These are phyloP conservation scores for Coniophora puteana DNA, from an alignment of 1,284 basidiomycete genomes.

Conservation along the genomic window DNA sequence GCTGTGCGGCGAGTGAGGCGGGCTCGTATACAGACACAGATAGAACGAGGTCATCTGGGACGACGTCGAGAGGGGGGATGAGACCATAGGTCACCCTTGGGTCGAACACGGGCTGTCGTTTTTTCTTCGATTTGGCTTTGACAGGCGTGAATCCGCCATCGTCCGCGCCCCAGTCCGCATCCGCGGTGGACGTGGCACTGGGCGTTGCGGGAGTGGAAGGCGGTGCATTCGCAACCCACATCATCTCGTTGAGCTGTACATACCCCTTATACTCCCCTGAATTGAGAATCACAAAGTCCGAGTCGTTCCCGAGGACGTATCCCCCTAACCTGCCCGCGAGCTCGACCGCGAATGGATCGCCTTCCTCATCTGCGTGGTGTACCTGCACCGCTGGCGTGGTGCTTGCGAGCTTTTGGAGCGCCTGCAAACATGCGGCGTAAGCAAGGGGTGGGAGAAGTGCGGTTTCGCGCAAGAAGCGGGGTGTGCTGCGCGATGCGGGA, in stretches of 20 bases:
- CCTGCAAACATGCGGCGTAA: constrained; percentile 59
- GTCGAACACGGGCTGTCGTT: constrained; percentile 29
- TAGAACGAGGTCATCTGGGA: constrained; percentile 37
- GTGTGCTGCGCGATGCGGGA: constrained; percentile 57
- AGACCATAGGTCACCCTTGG: constrained; percentile 41
- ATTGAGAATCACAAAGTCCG: constrained; percentile 79
- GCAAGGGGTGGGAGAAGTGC: constrained; percentile 74
- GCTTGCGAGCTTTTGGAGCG: constrained; percentile 44
- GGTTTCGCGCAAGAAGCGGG: constrained; percentile 71
- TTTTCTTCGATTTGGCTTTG: constrained; percentile 39
- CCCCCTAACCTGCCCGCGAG: constrained; percentile 72
- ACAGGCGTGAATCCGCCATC: constrained; percentile 61
- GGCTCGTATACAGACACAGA: constrained; percentile 66
- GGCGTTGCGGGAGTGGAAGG: constrained; percentile 17
- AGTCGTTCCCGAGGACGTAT: constrained; percentile 78
- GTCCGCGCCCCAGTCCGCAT: constrained; percentile 24
- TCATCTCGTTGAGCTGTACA: constrained; percentile 76
- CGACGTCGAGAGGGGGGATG: constrained; percentile 48
- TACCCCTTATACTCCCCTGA: constrained; percentile 74
- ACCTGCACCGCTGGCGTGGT: constrained; percentile 40
- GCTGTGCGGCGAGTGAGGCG: constrained; percentile 53
- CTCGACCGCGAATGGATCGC: constrained; percentile 82
- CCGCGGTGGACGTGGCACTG: constrained; percentile 13
- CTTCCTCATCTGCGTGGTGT: constrained; percentile 82
- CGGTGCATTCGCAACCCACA: constrained; percentile 67